Evolutionary conservation across 176 grass and related monocot species (phyloP).

Genomic region (Elymus sibiricus): DNA sequence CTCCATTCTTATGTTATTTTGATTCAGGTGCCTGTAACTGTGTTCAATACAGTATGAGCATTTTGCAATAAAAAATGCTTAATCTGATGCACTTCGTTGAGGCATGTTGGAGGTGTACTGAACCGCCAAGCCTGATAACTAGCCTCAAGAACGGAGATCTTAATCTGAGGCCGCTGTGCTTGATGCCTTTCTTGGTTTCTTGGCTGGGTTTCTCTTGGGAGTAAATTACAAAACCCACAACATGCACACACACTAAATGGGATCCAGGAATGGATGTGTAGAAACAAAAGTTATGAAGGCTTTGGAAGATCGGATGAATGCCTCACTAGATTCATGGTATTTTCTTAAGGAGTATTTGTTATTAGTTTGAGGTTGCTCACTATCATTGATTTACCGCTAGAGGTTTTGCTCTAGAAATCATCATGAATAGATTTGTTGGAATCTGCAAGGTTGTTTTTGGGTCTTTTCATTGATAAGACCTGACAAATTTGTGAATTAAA

Average conservation of each 20-base stretch:
- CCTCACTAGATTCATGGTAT: not conserved
- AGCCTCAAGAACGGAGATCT: conserved; percentile 33
- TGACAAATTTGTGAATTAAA: not conserved
- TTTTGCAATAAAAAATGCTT: not conserved
- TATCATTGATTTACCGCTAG: not conserved
- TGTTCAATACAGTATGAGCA: not conserved
- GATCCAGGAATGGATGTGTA: conserved; percentile 21
- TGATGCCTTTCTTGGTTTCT: not conserved
- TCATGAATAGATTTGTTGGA: not conserved
- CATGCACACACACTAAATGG: not conserved
- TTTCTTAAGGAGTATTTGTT: not conserved
- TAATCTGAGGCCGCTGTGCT: not conserved
- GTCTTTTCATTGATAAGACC: not conserved
- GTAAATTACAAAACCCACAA: not conserved
- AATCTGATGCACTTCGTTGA: not conserved
- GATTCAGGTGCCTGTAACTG: not conserved
- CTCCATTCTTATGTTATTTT: not conserved
- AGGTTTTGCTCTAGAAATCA: not conserved
- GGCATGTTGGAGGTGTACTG: not conserved
- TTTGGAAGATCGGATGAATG: not conserved
- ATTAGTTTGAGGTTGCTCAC: not conserved
- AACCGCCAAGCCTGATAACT: conserved; percentile 35
- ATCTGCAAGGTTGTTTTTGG: not conserved
- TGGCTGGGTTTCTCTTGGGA: not conserved
- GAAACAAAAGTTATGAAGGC: conserved; percentile 34